Percentiles rank a stretch among this genome's conserved stretches.
Conservation (phyloP, 805 yeast genomes). For the Metschnikowia lochheadii region DNA sequence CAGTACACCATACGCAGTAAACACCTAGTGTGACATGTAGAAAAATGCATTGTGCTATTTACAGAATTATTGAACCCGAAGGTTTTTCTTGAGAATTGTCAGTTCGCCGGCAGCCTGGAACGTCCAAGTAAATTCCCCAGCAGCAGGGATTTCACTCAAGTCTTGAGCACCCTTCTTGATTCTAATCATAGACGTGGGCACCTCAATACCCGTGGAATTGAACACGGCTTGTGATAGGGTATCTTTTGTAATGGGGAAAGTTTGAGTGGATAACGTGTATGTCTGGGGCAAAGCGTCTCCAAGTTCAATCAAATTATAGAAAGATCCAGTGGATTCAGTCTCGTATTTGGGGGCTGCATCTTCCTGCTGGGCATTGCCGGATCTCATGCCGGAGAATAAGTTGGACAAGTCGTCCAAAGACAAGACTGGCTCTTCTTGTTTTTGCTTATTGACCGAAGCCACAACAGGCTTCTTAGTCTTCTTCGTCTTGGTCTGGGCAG, state of each 20-base stretch:
- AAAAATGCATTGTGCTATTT: constrained; percentile 7
- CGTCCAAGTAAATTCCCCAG: constrained; percentile 27
- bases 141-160: constrained; percentile 18
- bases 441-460: background rate
- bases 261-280: constrained; percentile 14
- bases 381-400: constrained; percentile 30
- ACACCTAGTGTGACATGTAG: background rate
- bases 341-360: constrained; percentile 11
- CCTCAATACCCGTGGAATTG: constrained; percentile 30
- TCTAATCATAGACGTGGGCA: constrained; percentile 25
- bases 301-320: constrained; percentile 31
- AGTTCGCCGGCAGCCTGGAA: constrained; percentile 28
- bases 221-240: constrained; percentile 22
- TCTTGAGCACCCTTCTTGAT: constrained; percentile 10
- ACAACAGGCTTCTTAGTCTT: constrained; percentile 7
- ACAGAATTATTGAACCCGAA: constrained; percentile 16
- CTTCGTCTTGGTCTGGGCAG: constrained; percentile 1
- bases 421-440: constrained; percentile 20
- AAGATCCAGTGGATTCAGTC: constrained; percentile 15
- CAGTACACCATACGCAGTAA: background rate
- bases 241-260: constrained; percentile 28
- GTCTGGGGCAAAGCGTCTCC: constrained; percentile 28
- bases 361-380: constrained; percentile 4
- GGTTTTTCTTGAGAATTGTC: constrained; percentile 15
- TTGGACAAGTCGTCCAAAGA: constrained; percentile 37